Evolutionary conservation across 1,284 basidiomycete genomes (phyloP).

Genomic region (Trametes pubescens): DNA sequence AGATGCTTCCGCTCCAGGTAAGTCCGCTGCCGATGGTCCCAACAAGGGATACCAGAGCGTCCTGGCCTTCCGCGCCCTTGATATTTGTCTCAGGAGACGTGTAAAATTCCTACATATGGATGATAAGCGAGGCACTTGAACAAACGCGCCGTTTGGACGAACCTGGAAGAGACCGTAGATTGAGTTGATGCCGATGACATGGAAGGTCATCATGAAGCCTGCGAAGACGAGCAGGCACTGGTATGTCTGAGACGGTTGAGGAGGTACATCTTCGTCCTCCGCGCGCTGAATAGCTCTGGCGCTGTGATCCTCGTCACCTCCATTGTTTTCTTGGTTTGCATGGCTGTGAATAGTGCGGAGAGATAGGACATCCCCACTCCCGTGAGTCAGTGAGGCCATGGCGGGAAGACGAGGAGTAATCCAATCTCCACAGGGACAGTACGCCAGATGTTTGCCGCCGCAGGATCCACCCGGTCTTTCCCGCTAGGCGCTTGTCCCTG

Average conservation of each 20-base stretch:
- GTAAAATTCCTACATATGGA: conserved; percentile 49
- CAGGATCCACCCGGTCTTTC: too few relatives aligned
- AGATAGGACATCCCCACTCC: conserved; percentile 12
- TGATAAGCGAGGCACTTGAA: too few relatives aligned
- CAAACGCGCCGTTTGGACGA: background rate
- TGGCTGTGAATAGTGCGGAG: conserved; percentile 23
- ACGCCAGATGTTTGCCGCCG: too few relatives aligned
- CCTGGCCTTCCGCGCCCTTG: conserved; percentile 46
- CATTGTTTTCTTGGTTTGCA: background rate
- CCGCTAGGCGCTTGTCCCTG: too few relatives aligned
- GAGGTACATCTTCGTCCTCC: background rate
- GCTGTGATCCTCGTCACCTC: background rate
- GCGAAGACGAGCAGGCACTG: conserved; percentile 49
- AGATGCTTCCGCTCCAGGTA: conserved; percentile 57
- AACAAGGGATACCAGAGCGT: conserved; percentile 52
- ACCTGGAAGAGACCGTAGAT: conserved; percentile 51
- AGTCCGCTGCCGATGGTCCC: conserved; percentile 54
- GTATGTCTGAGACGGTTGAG: conserved; percentile 43
- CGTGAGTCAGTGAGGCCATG: conserved; percentile 15
- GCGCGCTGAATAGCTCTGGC: background rate
- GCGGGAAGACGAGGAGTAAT: conserved; percentile 11
- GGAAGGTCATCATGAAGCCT: conserved; percentile 55
- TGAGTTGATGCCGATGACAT: conserved; percentile 53
- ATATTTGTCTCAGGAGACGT: conserved; percentile 50
- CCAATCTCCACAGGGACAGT: too few relatives aligned